Evolutionary conservation across 768 basidiomycete species (phyloP), one percentile per base, ranked within the genome.

Genomic region (Leccinum aurantiacum): DNA sequence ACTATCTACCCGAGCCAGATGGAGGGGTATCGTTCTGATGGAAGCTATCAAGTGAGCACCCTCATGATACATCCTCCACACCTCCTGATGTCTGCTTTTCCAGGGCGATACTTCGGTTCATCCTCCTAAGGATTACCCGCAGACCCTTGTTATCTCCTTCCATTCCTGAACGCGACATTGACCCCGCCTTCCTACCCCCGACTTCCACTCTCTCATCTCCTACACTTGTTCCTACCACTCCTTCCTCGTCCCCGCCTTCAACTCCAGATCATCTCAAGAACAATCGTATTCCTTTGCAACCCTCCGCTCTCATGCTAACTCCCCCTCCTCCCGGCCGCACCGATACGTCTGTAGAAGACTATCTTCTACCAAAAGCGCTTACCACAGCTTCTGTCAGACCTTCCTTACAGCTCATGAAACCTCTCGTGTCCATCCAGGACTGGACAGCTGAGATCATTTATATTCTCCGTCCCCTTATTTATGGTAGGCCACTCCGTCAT

Each of bases 121-220:
- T 86, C 8, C 75, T 98, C 22, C 74, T 98, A 56, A 82, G 82
- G 54, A 80, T 90, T 61, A 95, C 95, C 1, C 83, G 81, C 54
- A 80, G 91, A 64, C 92, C 96, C 11, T 68, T 94, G 24, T 71
- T 95, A 13, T 81, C 83, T 2, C 88, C 89, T 3, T 88, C 90
- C 19, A 85, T 94, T 56, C 93, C 95, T 14, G 91, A 93, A 74
- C 86, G 95, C 54, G 93, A 95, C 65, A 82, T 93, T 62, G 95
- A 95, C 71, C 89, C 90, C 4, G 79, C 89, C 6, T 78, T 81
- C 50, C 69, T 93, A 8, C 82, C 87, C 14, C 71, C 82, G 10
- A 77, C 78, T 41, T 84, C 82, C 27, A 77, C 78, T 56, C 71
- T 79, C 29, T 82, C 83, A 8, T 84, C 89, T 17, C 85, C 87